Evolutionary conservation across 192 early-diverging fungal genomes (phyloP).

Genomic region (Geranomyces variabilis): DNA sequence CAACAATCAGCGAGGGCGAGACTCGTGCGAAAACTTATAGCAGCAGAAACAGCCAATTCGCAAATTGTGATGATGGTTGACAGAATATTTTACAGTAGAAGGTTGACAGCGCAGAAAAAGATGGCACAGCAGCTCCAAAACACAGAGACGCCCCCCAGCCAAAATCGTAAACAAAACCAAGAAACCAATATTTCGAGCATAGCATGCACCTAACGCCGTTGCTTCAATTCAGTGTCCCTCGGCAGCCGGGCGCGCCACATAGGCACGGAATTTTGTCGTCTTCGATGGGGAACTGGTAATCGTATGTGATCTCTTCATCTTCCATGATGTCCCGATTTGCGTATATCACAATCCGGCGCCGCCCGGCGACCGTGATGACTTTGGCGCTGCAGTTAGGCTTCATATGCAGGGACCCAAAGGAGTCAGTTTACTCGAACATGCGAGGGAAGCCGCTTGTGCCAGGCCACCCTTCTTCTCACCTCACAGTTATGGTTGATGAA

Average conservation of each 20-base stretch:
- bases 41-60: too few relatives aligned
- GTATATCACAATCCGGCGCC: constrained; percentile 98
- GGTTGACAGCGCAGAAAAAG: too few relatives aligned
- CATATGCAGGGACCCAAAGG: neutral
- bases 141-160: too few relatives aligned
- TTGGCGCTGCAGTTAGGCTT: constrained; percentile 98
- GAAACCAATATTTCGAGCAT: too few relatives aligned
- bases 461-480: constrained; percentile 51
- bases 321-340: constrained; percentile 90
- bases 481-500: constrained; percentile 99
- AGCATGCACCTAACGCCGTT: too few relatives aligned
- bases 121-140: too few relatives aligned
- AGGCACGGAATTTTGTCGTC: constrained; percentile 97
- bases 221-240: constrained; percentile 30
- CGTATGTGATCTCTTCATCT: constrained; percentile 98
- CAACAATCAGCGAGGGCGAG: too few relatives aligned
- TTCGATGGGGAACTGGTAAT: constrained; percentile 96
- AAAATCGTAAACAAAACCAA: too few relatives aligned
- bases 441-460: neutral
- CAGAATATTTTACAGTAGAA: too few relatives aligned
- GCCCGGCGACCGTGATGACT: constrained; percentile 87
- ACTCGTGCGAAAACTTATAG: too few relatives aligned
- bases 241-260: constrained; percentile 74
- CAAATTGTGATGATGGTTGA: too few relatives aligned
- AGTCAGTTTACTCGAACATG: too few relatives aligned